Evolutionary conservation across 2,329 filamentous ascomycete genomes (phyloP), one percentile per base, ranked within the genome.

Genomic region (Monascus ruber): DNA sequence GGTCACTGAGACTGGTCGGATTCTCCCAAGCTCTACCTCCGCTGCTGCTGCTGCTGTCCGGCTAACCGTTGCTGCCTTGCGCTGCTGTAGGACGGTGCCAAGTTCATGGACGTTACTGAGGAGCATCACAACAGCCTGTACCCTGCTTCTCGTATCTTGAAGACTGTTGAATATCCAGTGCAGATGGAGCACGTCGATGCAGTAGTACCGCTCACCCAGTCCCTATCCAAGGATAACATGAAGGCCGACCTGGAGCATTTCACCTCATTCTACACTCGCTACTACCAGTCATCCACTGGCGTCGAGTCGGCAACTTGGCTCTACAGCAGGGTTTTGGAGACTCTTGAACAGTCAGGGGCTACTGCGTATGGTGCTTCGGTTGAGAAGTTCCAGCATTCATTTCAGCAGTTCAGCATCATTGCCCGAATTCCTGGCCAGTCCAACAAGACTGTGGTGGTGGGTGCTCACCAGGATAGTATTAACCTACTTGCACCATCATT

Each of bases 91-190:
- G 74, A 84, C 58, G 87, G 87, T 53, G 73, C 81, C 49, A 83
- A 81, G 54, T 96, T 96, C 72, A 93, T 96, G 74, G 89, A 96
- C 65, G 88, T 96, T 55, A 95, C 91, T 44, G 74, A 85, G 31
- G 62, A 65, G 40, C 52, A 48, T 33, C 76, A 79, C 40, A 69
- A 71, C 37, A 73, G 83, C 36, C 73, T 83, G 45, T 83, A 82
- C 42, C 53, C 69, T 27, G 50, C 56, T 42, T 39, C 59, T 40
- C 39, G 59, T 59, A 41, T 58, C 51, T 50, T 51, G 51, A 46
- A 47, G 39, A 50, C 73, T 45, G 70, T 80, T 47, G 69, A 64
- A 35, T 93, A 81, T 57, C 87, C 86, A 1, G 66, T 72, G 35
- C 76, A 81, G 54, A 74, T 80, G 43, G 58, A 70, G 31, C 72